Conservation (phyloP, 116 monocot species). For the Papilionanthe hybrid region DNA sequence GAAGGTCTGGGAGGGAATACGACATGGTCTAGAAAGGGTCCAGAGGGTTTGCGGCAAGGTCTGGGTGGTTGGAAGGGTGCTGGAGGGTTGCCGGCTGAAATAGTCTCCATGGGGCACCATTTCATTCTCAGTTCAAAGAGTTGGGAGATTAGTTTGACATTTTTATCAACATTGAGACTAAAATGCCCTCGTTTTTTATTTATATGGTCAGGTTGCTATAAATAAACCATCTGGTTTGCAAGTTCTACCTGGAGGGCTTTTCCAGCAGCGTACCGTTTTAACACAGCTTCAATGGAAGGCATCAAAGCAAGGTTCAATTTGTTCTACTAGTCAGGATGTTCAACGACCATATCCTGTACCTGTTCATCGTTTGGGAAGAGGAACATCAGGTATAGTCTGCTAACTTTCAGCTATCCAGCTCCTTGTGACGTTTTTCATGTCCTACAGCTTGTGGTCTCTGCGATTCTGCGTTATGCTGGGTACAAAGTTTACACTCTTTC, state of each 20-base stretch:
- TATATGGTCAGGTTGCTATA: constrained; percentile 55
- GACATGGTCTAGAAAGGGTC: too few relatives aligned
- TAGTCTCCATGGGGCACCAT: too few relatives aligned
- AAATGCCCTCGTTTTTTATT: not conserved
- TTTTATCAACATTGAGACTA: too few relatives aligned
- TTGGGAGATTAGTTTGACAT: too few relatives aligned
- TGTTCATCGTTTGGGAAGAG: constrained; percentile 81
- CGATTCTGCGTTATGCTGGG: not conserved
- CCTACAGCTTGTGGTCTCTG: not conserved
- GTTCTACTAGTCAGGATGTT: constrained; percentile 4
- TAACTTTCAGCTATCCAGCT: not conserved
- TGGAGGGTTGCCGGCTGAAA: too few relatives aligned
- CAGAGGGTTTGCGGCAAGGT: too few relatives aligned
- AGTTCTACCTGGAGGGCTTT: constrained; percentile 96
- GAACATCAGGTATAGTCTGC: constrained; percentile 68
- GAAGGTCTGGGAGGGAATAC: too few relatives aligned
- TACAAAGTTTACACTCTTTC: not conserved
- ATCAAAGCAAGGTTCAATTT: constrained; percentile 18
- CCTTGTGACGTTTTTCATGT: not conserved
- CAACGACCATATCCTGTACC: constrained; percentile 51
- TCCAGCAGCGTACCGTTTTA: constrained; percentile 93
- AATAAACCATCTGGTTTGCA: constrained; percentile 96
- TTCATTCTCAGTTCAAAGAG: too few relatives aligned
- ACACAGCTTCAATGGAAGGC: constrained; percentile 74
- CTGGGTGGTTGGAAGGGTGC: too few relatives aligned